Evolutionary conservation across 2,329 filamentous ascomycete genomes (phyloP).

Genomic region (Trichoderma simmonsii): DNA sequence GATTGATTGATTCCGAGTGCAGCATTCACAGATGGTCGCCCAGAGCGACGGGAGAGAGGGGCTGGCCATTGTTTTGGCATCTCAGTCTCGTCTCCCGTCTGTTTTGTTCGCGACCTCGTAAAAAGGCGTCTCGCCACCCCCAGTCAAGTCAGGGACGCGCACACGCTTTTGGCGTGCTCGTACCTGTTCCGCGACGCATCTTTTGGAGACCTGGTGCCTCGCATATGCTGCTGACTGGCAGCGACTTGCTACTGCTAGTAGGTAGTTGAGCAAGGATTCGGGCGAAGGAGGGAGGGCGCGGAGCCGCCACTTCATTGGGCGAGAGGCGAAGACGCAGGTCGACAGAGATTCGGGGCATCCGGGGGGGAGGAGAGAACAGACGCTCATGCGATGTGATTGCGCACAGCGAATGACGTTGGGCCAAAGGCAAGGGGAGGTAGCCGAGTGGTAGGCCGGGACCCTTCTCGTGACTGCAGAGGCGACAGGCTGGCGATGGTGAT

Average conservation of each 20-base stretch:
- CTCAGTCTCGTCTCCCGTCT: neutral
- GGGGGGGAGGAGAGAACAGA: neutral
- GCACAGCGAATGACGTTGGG: conserved; percentile 1
- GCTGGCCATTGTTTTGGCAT: neutral
- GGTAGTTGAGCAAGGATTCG: neutral
- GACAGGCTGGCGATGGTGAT: neutral
- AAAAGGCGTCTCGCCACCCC: neutral
- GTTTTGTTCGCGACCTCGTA: neutral
- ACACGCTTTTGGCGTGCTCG: neutral
- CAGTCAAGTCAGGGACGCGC: neutral
- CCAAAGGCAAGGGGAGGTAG: conserved; percentile 9
- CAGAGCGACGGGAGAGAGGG: neutral
- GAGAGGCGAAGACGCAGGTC: neutral
- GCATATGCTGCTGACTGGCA: conserved; percentile 13
- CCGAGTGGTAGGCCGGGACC: conserved; percentile 10
- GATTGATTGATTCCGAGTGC: neutral
- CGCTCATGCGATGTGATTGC: conserved; percentile 18
- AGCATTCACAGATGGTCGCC: neutral
- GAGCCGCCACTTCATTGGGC: conserved; percentile 3
- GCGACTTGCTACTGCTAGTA: neutral
- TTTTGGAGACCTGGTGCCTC: conserved; percentile 16
- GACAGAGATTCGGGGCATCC: neutral
- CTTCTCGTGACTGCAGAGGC: conserved; percentile 12
- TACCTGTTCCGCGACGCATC: conserved; percentile 8
- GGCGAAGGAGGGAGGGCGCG: neutral